Evolutionary conservation across 352 stramenopile species (phyloP), one percentile per base, ranked within the genome.

Genomic region (Phytophthora pini): DNA sequence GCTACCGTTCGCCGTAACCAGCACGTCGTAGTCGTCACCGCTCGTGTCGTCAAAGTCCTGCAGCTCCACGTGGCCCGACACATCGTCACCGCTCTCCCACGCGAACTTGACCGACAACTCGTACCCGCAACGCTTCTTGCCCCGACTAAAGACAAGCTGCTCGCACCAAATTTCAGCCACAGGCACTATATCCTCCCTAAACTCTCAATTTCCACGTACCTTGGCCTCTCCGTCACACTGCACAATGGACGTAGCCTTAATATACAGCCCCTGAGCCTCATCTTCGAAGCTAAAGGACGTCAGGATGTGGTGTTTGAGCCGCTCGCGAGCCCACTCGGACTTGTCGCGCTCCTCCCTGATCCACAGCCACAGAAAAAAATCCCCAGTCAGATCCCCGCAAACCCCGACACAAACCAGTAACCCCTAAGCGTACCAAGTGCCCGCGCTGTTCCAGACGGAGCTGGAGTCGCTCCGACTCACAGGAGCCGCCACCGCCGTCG

Each of bases 11-110:
- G 67, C 63, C 20, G 79, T 88, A 24, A 95, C 74, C 8, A 80
- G 58, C 40, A 94, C 72, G 61, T 94, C 84, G 54, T 86, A 95
- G 17, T 95, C 87, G 29, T 94, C 87, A 17, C 85, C 84, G 58
- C 63, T 90, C 59, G 79, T 94, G 72, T 95, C 87, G 49, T 95
- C 87, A 64, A 95, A 95, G 72, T 94, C 87, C 53, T 92, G 82
- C 31, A 95, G 62, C 67, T 95, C 84, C 15, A 95, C 72, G 50
- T 91, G 70, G 27, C 87, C 87, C 32, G 75, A 78, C 15, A 89
- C 76, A 17, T 84, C 74, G 4, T 79, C 70, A 39, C 73, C 70
- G 2, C 77, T 79, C 13, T 71, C 38, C 77, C 84, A 94, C 55
- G 84, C 82, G 51, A 93, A 95, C 68, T 93, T 93, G 70, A 95